Percentiles rank a stretch among this genome's conserved stretches.
These are phyloP conservation scores for Ceratobasidium sp. DNA, from an alignment of 1,284 basidiomycete genomes.

Conservation along the genomic window DNA sequence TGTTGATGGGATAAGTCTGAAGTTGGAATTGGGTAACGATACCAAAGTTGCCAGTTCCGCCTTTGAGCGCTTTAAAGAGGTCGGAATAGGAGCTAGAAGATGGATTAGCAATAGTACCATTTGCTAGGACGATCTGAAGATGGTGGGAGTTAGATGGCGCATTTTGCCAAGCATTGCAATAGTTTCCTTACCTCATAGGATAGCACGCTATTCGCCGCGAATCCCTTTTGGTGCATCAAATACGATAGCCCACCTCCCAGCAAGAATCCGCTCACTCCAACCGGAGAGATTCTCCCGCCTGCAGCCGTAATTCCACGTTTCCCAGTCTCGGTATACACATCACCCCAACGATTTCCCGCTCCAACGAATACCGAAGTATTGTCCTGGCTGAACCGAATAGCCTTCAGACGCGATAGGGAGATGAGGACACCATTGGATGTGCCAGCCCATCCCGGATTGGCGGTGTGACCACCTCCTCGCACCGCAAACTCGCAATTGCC, in stretches of 20 bases:
- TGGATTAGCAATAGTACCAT: slow-evolving; percentile 18
- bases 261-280: slow-evolving; percentile 29
- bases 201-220: slow-evolving; percentile 20
- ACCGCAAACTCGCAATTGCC: slow-evolving; percentile 15
- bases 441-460: slow-evolving; percentile 26
- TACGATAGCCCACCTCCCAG: slow-evolving; percentile 22
- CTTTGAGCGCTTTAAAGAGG: slow-evolving; percentile 25
- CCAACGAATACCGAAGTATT: slow-evolving; percentile 8
- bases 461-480: slow-evolving; percentile 22
- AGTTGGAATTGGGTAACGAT: slow-evolving; percentile 17
- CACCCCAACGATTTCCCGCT: slow-evolving; percentile 21
- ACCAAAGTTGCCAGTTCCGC: slow-evolving; percentile 30
- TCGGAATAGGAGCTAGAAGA: background rate
- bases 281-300: slow-evolving; percentile 18
- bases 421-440: slow-evolving; percentile 23
- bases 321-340: slow-evolving; percentile 24
- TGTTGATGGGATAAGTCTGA: slow-evolving; percentile 11
- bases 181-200: slow-evolving; percentile 5
- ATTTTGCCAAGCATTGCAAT: background rate
- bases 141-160: background rate
- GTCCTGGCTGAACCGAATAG: background rate
- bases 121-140: slow-evolving; percentile 26
- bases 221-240: slow-evolving; percentile 23
- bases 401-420: background rate
- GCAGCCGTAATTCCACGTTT: slow-evolving; percentile 5